These are phyloP conservation scores for Clonostachys sp. DNA, from an alignment of 2,329 filamentous ascomycete genomes.

Conservation along the genomic window DNA sequence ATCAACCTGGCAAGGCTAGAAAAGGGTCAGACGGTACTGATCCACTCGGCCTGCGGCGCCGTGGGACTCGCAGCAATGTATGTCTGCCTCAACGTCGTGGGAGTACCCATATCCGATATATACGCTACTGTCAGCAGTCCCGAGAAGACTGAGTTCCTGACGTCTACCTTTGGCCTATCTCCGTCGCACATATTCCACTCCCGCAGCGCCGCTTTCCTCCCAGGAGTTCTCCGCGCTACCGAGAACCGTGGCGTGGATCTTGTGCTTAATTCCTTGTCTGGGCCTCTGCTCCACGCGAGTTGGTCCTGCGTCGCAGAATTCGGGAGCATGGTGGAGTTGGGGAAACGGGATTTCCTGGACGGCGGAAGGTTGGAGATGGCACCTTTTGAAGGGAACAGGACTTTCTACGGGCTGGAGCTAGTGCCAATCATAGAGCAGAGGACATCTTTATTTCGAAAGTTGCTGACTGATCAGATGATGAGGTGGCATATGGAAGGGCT, in stretches of 20 bases:
- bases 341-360: conserved; percentile 31
- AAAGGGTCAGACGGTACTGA: conserved; percentile 19
- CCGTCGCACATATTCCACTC: conserved; percentile 18
- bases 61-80: conserved; percentile 17
- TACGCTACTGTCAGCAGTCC: conserved; percentile 18
- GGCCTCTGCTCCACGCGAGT: conserved; percentile 30
- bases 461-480: neutral
- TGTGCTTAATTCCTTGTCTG: conserved; percentile 26
- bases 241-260: conserved; percentile 22
- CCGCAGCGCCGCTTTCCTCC: conserved; percentile 14
- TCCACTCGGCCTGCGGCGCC: conserved; percentile 18
- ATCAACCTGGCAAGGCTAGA: conserved; percentile 13
- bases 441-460: neutral
- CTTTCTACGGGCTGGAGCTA: conserved; percentile 11
- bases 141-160: conserved; percentile 18
- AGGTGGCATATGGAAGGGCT: neutral
- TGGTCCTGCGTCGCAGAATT: conserved; percentile 38
- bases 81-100: conserved; percentile 8
- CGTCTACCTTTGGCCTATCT: conserved; percentile 16
- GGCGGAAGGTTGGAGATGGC: conserved; percentile 36
- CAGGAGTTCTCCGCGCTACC: conserved; percentile 15
- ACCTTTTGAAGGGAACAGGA: conserved; percentile 29
- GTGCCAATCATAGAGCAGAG: neutral
- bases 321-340: conserved; percentile 39
- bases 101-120: conserved; percentile 7